phyloP scores from a whole-genome alignment of 768 basidiomycete genomes.

The Termitomyces sp. region DNA sequence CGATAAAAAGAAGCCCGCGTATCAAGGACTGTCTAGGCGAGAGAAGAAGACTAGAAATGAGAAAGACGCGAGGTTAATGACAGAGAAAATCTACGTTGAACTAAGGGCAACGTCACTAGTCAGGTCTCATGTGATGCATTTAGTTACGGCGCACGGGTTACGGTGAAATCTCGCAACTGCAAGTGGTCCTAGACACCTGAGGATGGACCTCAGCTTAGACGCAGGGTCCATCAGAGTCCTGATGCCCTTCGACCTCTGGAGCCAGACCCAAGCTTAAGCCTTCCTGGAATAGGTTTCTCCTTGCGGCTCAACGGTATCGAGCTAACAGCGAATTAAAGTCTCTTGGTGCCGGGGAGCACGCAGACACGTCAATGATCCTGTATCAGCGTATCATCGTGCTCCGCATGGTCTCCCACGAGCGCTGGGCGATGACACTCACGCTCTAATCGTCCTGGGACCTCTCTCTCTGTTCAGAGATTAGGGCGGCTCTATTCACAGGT shows the following conservation, averaged over 20 bases:
- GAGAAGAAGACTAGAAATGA: neutral
- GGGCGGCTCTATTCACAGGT: neutral
- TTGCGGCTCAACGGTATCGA: conserved; percentile 3
- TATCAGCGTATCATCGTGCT: conserved; percentile 5
- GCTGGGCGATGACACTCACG: neutral
- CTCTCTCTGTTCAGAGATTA: neutral
- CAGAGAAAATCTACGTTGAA: neutral
- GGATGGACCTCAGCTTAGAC: neutral
- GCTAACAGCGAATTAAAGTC: conserved; percentile 10
- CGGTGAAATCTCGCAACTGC: conserved; percentile 10
- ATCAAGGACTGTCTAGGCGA: neutral
- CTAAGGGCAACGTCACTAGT: neutral
- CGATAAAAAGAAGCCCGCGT: neutral
- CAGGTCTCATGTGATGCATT: neutral
- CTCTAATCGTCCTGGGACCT: neutral
- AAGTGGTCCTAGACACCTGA: neutral
- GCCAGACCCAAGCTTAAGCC: neutral
- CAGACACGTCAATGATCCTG: conserved; percentile 9
- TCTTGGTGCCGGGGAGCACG: conserved; percentile 9
- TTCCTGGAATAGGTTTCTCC: conserved; percentile 4
- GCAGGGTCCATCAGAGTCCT: conserved; percentile 6
- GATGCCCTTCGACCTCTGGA: neutral
- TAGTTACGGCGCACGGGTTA: neutral
- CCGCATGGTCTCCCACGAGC: conserved; percentile 2
- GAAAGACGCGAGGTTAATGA: neutral